Base-by-base conservation (phyloP, 202 grass and related monocot species). In the Saccharum hybrid region DNA sequence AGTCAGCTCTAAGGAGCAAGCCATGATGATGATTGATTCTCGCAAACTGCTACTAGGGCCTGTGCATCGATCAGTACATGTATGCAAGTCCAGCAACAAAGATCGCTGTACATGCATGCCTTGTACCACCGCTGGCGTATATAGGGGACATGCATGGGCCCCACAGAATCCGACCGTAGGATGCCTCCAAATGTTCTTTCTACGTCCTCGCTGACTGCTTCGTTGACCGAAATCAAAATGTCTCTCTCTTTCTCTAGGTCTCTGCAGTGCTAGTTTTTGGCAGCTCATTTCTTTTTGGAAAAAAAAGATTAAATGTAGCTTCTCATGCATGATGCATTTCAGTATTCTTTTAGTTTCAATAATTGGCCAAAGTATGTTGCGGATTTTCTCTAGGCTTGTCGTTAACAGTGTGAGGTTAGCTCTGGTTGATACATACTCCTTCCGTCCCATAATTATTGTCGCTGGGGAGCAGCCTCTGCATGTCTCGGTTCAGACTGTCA, bases 171-270 rank as follows among this genome's bases (percentile, higher is more conserved):
- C 52, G 33, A 82, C 72, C 79, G 37, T 63, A 54, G 72, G 72
- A 70, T 76, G 79, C 21, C 84, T 82, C 79, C 79, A 82, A 77
- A 76, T 76, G 63, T 52, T 76, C 62, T 80, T 85, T 81, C 71
- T 51, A 65, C 30, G 28, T 33, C 71, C 64, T 82, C 51, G 71
- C 46, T 76, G 78, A 82, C 85, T 8, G 51, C 49, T 21, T 28
- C 30, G 78, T 76, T 82, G 79, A 87, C 72, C 10, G 4, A 4
- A 75, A 49, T n/a, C 30, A 37, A 10, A 30, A 30, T 63, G 60
- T 30, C 10, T 30, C 1, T 62, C 12, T 39, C 14, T 51, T 15
- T 51, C 30, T 33, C 45, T 52, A 49, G 46, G 23, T 30, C 13
- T 13, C 16, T 46, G n/a, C 54, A 42, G 57, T 22, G 54, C 4